Base-by-base conservation (phyloP, 2,329 filamentous ascomycete genomes). In the Exophiala phaeomuriformis region DNA sequence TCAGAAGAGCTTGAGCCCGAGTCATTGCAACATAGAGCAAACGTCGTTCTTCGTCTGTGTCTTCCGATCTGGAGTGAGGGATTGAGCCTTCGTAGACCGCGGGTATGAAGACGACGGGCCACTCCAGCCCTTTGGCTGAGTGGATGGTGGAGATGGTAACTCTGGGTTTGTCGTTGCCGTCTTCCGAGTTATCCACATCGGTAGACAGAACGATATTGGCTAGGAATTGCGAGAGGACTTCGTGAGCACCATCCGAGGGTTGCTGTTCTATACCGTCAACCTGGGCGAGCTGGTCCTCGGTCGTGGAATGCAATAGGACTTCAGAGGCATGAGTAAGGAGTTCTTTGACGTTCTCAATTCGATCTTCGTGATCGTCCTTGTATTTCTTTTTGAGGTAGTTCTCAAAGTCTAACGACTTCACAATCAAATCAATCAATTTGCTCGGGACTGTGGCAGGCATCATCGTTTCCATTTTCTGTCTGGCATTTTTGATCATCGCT, bases 11-110 rank as follows among this genome's bases (percentile, higher is more conserved):
- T 67, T 97, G 85, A 4, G 93, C 91, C 66, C 91, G 78, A 2
- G 91, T 98, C 90, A 98, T 97, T 30, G 90, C 91, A 9, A 98
- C 93, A 64, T 97, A 98, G 0, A 98, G 75, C 43, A 98, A 71
- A 30, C 91, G 79, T 55, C 93, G 78, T 68, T 98, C 91, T 69
- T 98, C 91, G 52, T 91, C 85, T 2, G 78, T 76, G 65, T 97
- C 88, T 43, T 96, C 90, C 1, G 90, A 81, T 61, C 90, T 80
- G 1, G 84, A 85, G 67, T 97, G 91, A 3, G 91, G 91, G 55
- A 97, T 94, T 1, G 86, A 91, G 0, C 91, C 93, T 44, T 90
- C 82, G 66, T 95, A 95, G 29, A 89, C 85, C 1, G 87, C 88
- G 4, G 93, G 90, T 10, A 97, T 83, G 67, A 97, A 97, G 1